These are phyloP conservation scores for Xylaria acuta DNA, from an alignment of 495 filamentous ascomycete genomes.

Conservation along the genomic window DNA sequence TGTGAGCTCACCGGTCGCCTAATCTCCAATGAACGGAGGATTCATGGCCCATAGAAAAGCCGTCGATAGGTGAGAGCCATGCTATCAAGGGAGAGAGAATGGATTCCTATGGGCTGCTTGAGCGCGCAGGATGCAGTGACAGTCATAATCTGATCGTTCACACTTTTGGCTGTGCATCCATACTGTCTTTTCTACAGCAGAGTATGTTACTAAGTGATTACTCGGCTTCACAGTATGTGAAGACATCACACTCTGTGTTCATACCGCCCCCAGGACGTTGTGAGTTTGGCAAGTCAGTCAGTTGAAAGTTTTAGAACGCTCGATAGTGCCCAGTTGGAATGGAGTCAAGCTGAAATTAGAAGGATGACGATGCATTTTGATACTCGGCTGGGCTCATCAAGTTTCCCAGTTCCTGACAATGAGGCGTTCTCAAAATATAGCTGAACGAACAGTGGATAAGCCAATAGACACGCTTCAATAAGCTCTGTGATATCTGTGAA, in stretches of 20 bases:
- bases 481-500: background rate
- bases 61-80: background rate
- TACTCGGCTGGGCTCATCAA: background rate
- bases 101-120: background rate
- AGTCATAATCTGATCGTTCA: background rate
- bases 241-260: background rate
- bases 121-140: background rate
- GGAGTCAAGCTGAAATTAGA: background rate
- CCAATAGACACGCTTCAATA: background rate
- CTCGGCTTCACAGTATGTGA: background rate
- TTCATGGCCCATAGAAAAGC: background rate
- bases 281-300: background rate
- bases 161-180: background rate
- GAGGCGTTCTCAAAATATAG: background rate
- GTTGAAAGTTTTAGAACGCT: background rate
- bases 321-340: background rate
- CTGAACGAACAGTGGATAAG: background rate
- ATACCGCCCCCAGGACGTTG: background rate
- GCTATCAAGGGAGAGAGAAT: background rate
- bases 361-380: background rate
- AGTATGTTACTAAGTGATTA: background rate
- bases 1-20: background rate
- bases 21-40: background rate
- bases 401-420: background rate
- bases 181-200: background rate